Base-by-base conservation (phyloP, 768 basidiomycete species). In the Boletus bicolor region DNA sequence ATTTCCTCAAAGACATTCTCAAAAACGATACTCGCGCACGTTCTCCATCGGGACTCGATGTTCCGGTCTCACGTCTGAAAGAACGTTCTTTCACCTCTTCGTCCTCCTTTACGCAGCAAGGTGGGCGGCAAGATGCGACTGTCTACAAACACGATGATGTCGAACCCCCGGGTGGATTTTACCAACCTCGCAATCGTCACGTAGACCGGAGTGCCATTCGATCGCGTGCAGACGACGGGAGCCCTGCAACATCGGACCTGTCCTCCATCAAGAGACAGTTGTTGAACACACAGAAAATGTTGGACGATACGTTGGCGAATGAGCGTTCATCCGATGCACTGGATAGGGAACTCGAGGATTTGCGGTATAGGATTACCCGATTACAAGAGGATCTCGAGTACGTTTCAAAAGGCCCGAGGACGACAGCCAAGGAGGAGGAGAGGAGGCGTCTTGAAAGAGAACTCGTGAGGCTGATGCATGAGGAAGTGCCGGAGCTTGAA, bases 381-480 rank as follows among this genome's bases (percentile, higher is more conserved):
- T 81, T 99, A 5, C 87, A 91, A 66, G 93, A 97, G 48, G 96
- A 98, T 69, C 76, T 99, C 32, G 93, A 97, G 41, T 91, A 94
- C 60, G 84, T 86, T 51, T 82, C 85, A 2, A 83, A 87, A 7
- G 89, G 92, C 0, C 84, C 92, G 1, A 80, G 85, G 55, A 82
- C 84, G 4, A 68, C 76, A 10, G 79, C 82, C 17, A 89, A 89
- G 72, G 93, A 97, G 53, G 89, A 93, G 60, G 94, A 98, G 67
- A 78, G 87, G 52, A 75, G 96, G 21, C 81, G 85, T 61, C 77
- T 97, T 30, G 97, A 99, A 73, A 80, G 96, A 42, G 93, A 98
- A 63, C 76, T 98, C 19, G 71, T 96, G 53, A 77, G 79, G 44
- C 75, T 99, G 50, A 83, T 91, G 85, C 94, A 98, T 65, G 93